phyloP scores from a whole-genome alignment of 148 eudicot species.

The Rhododendron molle region DNA sequence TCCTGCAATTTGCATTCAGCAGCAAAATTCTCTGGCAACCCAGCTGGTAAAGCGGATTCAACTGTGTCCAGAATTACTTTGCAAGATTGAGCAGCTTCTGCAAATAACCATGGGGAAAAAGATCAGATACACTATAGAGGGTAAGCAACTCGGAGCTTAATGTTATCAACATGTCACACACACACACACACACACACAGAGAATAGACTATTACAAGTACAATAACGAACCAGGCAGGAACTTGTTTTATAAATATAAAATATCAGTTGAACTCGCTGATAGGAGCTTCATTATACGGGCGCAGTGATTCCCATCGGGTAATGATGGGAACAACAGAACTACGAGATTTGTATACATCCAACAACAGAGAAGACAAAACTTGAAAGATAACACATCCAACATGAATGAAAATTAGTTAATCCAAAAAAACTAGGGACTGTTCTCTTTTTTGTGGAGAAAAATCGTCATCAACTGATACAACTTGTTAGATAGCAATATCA shows the following conservation, averaged over 20 bases:
- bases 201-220: neutral
- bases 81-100: constrained; percentile 95
- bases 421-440: neutral
- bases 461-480: neutral
- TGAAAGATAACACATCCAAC: neutral
- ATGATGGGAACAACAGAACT: neutral
- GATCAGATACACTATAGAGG: constrained; percentile 8
- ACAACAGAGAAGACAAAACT: neutral
- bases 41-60: constrained; percentile 75
- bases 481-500: neutral
- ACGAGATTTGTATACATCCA: neutral
- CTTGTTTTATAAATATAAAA: neutral
- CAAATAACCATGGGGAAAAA: constrained; percentile 21
- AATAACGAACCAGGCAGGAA: neutral
- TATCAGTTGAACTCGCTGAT: neutral
- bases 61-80: constrained; percentile 61
- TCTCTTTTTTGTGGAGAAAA: neutral
- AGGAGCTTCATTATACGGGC: neutral
- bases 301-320: neutral
- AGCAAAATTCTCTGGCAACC: constrained; percentile 56
- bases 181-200: neutral
- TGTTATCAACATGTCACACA: neutral
- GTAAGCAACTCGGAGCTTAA: neutral
- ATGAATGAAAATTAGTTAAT: neutral
- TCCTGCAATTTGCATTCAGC: constrained; percentile 59